These are phyloP conservation scores for Neurospora tetrasperma DNA, from an alignment of 495 filamentous ascomycete species.

Conservation along the genomic window DNA sequence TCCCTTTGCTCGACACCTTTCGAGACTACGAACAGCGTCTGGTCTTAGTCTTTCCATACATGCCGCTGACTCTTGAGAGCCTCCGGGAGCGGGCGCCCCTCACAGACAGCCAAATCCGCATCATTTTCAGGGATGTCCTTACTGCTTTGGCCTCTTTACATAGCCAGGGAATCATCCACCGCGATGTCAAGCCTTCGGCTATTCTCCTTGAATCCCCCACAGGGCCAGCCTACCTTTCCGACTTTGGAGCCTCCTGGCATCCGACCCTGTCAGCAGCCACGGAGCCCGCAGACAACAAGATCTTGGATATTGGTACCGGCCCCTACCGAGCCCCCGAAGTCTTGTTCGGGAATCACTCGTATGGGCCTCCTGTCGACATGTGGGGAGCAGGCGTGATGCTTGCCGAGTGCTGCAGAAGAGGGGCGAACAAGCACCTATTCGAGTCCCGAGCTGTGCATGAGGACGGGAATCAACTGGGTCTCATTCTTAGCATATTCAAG, in stretches of 20 bases:
- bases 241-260: conserved; percentile 89
- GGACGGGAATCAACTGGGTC: conserved; percentile 80
- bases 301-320: conserved; percentile 88
- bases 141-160: conserved; percentile 64
- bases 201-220: conserved; percentile 57
- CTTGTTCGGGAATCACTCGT: conserved; percentile 71
- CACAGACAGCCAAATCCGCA: conserved; percentile 30
- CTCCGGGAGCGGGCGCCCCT: conserved; percentile 44
- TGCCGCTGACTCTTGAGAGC: conserved; percentile 57
- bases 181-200: conserved; percentile 90
- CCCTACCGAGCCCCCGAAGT: conserved; percentile 85
- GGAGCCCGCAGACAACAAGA: conserved; percentile 60
- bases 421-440: conserved; percentile 51
- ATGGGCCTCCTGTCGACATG: conserved; percentile 64
- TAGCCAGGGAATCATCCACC: conserved; percentile 66
- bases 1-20: conserved; percentile 62
- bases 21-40: conserved; percentile 58
- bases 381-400: conserved; percentile 85
- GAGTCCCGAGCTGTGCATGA: conserved; percentile 59
- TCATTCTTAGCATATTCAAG: conserved; percentile 85
- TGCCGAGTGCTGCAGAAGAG: conserved; percentile 52
- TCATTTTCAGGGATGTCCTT: conserved; percentile 57
- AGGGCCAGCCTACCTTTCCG: conserved; percentile 69
- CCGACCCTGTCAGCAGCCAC: conserved; percentile 42
- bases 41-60: conserved; percentile 75